Conservation (phyloP, 768 basidiomycete genomes). For the Cystobasidium onofrii region DNA sequence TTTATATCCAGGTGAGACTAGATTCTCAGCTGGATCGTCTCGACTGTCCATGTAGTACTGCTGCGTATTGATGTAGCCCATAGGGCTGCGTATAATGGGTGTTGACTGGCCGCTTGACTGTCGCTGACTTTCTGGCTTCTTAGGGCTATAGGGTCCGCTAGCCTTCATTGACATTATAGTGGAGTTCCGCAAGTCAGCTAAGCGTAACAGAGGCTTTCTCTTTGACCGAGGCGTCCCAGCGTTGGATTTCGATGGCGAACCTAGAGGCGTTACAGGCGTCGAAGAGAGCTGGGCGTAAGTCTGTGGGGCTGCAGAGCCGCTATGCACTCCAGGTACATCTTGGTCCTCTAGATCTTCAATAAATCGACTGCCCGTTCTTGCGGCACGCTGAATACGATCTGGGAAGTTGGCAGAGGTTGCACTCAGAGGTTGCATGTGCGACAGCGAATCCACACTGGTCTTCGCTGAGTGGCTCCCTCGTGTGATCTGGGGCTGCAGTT, state of each 20-base stretch:
- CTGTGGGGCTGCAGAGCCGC: not conserved
- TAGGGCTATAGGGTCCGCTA: not conserved
- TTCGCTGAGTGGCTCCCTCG: not conserved
- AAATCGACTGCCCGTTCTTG: slow-evolving; percentile 30
- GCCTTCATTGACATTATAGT: not conserved
- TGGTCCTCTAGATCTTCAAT: slow-evolving; percentile 34
- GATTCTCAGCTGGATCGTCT: not conserved
- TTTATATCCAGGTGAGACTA: not conserved
- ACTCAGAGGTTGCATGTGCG: not conserved
- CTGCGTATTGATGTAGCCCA: not conserved
- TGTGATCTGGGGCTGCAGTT: not conserved
- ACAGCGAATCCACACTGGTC: not conserved
- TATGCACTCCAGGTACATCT: not conserved
- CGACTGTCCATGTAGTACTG: not conserved
- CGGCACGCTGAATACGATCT: slow-evolving; percentile 29
- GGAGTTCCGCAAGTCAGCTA: not conserved
- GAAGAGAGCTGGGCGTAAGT: slow-evolving; percentile 7
- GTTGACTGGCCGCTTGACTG: not conserved
- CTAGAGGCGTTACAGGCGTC: not conserved
- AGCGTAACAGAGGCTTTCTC: not conserved
- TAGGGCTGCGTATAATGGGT: not conserved
- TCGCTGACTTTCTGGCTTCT: not conserved
- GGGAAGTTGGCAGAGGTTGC: not conserved
- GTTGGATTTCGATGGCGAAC: not conserved
- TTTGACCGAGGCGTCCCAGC: not conserved